Evolutionary conservation across 2,329 filamentous ascomycete species (phyloP).

Genomic region (Pleoardoris graminearum): DNA sequence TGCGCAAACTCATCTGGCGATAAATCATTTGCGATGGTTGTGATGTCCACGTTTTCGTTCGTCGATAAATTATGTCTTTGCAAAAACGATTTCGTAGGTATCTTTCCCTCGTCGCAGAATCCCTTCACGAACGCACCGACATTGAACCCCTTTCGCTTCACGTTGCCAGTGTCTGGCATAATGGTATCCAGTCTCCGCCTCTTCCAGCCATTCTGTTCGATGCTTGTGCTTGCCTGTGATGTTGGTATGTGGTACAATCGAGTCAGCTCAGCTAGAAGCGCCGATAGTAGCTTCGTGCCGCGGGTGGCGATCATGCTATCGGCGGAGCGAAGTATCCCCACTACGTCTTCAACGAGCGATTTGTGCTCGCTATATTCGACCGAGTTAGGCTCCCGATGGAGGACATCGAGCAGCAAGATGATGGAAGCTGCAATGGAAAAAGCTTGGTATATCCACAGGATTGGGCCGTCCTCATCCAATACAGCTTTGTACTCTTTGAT

Average conservation of each 20-base stretch:
- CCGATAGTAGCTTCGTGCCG: slow-evolving; percentile 32
- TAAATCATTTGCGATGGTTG: not conserved
- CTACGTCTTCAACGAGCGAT: slow-evolving; percentile 31
- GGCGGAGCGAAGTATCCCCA: slow-evolving; percentile 20
- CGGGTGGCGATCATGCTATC: slow-evolving; percentile 39
- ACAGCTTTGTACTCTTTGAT: slow-evolving; percentile 40
- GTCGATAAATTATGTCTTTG: not conserved
- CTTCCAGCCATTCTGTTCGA: not conserved
- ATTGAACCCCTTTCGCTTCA: not conserved
- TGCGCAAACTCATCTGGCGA: not conserved
- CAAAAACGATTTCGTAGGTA: not conserved
- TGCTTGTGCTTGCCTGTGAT: not conserved
- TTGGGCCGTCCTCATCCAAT: slow-evolving; percentile 38
- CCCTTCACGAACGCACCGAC: not conserved
- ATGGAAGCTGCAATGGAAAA: slow-evolving; percentile 45
- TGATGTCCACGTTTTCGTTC: not conserved
- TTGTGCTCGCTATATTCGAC: slow-evolving; percentile 24
- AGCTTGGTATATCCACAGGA: slow-evolving; percentile 47
- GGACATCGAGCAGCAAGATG: slow-evolving; percentile 42
- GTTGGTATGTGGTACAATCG: not conserved
- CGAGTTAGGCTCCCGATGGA: slow-evolving; percentile 29
- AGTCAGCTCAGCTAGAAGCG: slow-evolving; percentile 19
- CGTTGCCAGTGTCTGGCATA: not conserved
- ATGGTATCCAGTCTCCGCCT: not conserved
- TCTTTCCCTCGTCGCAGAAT: not conserved